Evolutionary conservation across 73 alveolate genomes (phyloP).

Genomic region (Paramecium pentaurelia): DNA sequence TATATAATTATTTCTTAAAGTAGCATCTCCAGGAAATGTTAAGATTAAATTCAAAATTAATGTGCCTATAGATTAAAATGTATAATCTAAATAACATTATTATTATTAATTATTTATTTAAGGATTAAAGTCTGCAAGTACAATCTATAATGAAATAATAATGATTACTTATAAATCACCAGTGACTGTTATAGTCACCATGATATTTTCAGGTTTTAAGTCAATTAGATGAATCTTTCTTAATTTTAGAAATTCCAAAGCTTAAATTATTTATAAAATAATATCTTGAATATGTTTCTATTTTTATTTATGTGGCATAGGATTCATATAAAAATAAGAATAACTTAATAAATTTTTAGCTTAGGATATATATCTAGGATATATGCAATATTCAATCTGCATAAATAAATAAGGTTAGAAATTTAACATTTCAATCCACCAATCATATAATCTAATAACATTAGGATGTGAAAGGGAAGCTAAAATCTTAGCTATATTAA

Average conservation of each 20-base stretch:
- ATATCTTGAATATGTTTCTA: not conserved
- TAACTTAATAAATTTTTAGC: conserved; percentile 28
- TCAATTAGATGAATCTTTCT: not conserved
- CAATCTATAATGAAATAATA: not conserved
- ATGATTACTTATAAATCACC: not conserved
- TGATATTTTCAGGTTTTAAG: conserved; percentile 7
- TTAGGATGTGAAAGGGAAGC: not conserved
- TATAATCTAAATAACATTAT: not conserved
- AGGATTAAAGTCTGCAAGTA: not conserved
- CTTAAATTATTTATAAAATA: not conserved
- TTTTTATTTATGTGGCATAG: not conserved
- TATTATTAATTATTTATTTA: not conserved
- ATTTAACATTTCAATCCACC: not conserved
- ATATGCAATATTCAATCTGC: conserved; percentile 10
- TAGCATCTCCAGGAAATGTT: conserved; percentile 39
- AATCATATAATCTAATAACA: conserved; percentile 2
- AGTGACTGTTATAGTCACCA: not conserved
- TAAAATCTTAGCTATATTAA: not conserved
- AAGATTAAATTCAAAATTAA: not conserved
- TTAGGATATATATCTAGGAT: not conserved
- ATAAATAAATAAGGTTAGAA: not conserved
- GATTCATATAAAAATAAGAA: conserved; percentile 30
- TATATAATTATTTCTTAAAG: not conserved
- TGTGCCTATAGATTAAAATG: not conserved
- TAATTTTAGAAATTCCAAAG: not conserved